Evolutionary conservation across 495 filamentous ascomycete species (phyloP).

Genomic region (Neohortaea acidophila): DNA sequence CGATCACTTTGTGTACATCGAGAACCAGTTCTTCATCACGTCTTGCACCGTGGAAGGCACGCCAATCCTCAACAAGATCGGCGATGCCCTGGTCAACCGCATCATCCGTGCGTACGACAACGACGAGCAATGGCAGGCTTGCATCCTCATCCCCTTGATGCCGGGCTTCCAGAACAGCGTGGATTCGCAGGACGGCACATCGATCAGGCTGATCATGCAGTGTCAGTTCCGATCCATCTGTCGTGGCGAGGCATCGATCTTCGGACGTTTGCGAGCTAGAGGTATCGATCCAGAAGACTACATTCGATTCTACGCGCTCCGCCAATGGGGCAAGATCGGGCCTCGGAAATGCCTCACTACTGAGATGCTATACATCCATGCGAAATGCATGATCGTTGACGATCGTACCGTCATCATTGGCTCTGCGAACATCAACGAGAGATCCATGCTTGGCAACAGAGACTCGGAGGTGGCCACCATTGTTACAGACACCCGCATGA

Average conservation of each 20-base stretch:
- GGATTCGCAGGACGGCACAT: conserved; percentile 81
- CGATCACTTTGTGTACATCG: conserved; percentile 96
- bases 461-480: conserved; percentile 89
- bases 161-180: conserved; percentile 97
- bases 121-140: conserved; percentile 82
- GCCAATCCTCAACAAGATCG: conserved; percentile 82
- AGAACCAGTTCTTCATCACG: conserved; percentile 98
- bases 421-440: conserved; percentile 97
- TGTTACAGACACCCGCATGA: conserved; percentile 85
- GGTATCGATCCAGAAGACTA: conserved; percentile 95
- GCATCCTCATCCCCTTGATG: conserved; percentile 89
- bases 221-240: conserved; percentile 97
- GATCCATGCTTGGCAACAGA: conserved; percentile 79
- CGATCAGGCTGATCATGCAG: conserved; percentile 89
- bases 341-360: conserved; percentile 69
- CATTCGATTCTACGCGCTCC: conserved; percentile 85
- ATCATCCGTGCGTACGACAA: conserved; percentile 73
- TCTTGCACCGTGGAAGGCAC: conserved; percentile 77
- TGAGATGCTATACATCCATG: conserved; percentile 96
- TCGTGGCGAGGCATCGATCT: conserved; percentile 84
- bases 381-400: conserved; percentile 94
- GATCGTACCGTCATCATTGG: conserved; percentile 89
- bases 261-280: conserved; percentile 61
- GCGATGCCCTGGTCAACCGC: conserved; percentile 85
- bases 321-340: conserved; percentile 87